These are phyloP conservation scores for Fagopyrum esculentum DNA, from an alignment of 148 eudicot genomes.

Conservation along the genomic window DNA sequence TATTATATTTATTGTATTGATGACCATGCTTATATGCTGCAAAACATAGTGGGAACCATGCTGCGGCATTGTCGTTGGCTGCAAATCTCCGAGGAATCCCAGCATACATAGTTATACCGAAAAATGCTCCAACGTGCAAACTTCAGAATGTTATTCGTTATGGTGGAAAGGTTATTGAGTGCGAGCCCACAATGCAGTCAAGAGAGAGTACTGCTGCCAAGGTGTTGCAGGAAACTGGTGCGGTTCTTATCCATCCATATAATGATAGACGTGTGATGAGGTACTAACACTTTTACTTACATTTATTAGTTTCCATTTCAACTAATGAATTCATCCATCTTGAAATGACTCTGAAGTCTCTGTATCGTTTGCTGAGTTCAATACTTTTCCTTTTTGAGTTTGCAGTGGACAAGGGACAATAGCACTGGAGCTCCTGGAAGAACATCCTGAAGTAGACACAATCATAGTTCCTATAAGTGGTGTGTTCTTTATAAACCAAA, in stretches of 20 bases:
- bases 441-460: constrained; percentile 79
- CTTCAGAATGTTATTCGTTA: constrained; percentile 86
- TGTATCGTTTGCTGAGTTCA: not conserved
- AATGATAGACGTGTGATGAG: constrained; percentile 84
- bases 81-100: constrained; percentile 85
- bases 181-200: constrained; percentile 74
- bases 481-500: constrained; percentile 19
- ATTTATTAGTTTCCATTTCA: not conserved
- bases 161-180: constrained; percentile 79
- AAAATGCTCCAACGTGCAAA: constrained; percentile 95
- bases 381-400: not conserved
- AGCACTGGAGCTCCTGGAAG: constrained; percentile 84
- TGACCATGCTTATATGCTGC: not conserved
- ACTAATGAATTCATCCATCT: not conserved
- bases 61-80: constrained; percentile 91
- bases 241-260: constrained; percentile 85
- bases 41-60: constrained; percentile 81
- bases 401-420: constrained; percentile 90
- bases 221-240: constrained; percentile 76
- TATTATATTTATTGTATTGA: too few species aligned
- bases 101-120: constrained; percentile 78
- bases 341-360: not conserved
- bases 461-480: constrained; percentile 88
- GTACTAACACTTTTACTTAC: constrained; percentile 10
- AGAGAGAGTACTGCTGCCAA: constrained; percentile 61